Conservation (phyloP, 345 rosid species). For the Rhizophora apiculata region DNA sequence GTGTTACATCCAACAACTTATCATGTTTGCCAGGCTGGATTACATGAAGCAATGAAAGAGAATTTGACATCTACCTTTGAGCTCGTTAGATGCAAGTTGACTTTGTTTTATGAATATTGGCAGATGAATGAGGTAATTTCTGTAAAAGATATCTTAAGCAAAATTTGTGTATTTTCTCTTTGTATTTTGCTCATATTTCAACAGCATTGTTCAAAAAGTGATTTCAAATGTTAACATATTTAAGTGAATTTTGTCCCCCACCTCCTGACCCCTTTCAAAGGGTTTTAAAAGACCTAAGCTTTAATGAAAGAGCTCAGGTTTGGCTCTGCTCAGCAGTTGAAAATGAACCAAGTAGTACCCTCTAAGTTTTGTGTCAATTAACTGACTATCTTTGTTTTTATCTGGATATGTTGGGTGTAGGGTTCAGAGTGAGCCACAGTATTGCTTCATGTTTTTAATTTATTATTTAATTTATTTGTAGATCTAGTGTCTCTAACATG, state of each 20-base stretch:
- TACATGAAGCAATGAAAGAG: constrained; percentile 41
- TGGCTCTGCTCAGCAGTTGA: not conserved
- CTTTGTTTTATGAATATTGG: constrained; percentile 84
- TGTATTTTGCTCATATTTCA: not conserved
- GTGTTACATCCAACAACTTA: constrained; percentile 8
- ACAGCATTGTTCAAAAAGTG: too few species aligned
- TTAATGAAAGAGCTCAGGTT: not conserved
- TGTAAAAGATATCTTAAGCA: not conserved
- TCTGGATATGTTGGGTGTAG: not conserved
- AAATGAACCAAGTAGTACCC: not conserved
- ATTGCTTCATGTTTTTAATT: not conserved
- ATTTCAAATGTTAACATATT: not conserved
- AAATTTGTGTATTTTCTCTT: not conserved
- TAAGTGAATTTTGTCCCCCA: not conserved
- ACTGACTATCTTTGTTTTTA: not conserved
- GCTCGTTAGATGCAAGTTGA: constrained; percentile 73
- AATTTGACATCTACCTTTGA: constrained; percentile 41
- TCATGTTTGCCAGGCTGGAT: constrained; percentile 44
- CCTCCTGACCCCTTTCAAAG: not conserved
- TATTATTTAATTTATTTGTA: not conserved
- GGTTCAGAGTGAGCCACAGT: not conserved
- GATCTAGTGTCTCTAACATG: not conserved
- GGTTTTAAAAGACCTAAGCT: not conserved
- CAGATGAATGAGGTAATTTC: constrained; percentile 77
- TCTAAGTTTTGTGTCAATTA: not conserved